Percentiles rank a stretch among this genome's conserved stretches.
phyloP scores from a whole-genome alignment of 495 filamentous ascomycete genomes.

The Filosporella fistucella region DNA sequence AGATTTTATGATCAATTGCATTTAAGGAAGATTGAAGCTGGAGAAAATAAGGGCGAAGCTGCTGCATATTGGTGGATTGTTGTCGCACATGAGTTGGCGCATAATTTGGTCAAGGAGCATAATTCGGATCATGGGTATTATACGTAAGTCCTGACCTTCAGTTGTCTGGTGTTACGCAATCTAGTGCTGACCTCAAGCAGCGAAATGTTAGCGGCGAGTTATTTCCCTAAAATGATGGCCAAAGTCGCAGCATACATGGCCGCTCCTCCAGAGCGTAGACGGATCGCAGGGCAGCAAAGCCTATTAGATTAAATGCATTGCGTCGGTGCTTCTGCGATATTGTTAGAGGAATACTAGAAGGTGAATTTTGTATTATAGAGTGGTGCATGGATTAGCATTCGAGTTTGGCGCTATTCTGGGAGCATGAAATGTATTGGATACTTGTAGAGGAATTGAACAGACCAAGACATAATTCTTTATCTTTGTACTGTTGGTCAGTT shows the following conservation, averaged over 20 bases:
- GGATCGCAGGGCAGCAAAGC: neutral
- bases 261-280: neutral
- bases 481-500: too few relatives aligned
- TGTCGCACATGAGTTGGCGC: slow-evolving; percentile 88
- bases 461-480: too few relatives aligned
- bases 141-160: slow-evolving; percentile 45
- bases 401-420: too few relatives aligned
- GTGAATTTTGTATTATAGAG: too few relatives aligned
- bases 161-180: neutral
- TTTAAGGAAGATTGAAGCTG: slow-evolving; percentile 29
- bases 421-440: too few relatives aligned
- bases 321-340: too few relatives aligned
- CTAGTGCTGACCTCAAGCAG: neutral
- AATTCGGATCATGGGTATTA: slow-evolving; percentile 83
- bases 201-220: slow-evolving; percentile 3
- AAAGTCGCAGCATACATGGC: neutral
- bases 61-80: slow-evolving; percentile 89
- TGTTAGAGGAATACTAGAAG: too few relatives aligned
- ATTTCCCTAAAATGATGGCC: slow-evolving; percentile 11
- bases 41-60: slow-evolving; percentile 53
- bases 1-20: slow-evolving; percentile 83
- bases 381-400: too few relatives aligned
- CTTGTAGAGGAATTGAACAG: too few relatives aligned
- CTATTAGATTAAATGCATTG: slow-evolving; percentile 2
- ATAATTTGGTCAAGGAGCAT: slow-evolving; percentile 81